Evolutionary conservation across 148 eudicot species (phyloP).

Genomic region (Amaranthus cruentus): DNA sequence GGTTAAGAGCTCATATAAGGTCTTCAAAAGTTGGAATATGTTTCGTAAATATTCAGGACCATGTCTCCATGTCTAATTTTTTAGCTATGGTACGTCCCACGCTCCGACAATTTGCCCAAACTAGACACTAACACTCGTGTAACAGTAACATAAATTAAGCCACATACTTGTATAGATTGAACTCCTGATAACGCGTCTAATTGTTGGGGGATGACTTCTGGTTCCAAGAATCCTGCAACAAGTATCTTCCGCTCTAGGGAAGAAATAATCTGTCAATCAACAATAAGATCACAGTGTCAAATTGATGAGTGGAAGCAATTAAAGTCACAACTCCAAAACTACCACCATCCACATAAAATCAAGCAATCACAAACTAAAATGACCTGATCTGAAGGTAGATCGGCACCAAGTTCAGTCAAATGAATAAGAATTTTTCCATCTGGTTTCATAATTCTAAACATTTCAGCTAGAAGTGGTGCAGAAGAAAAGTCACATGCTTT

Average conservation of each 20-base stretch:
- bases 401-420: slow-evolving; percentile 31
- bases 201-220: slow-evolving; percentile 33
- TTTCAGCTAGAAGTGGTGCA: slow-evolving; percentile 44
- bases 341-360: background rate
- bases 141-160: background rate
- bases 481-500: slow-evolving; percentile 55
- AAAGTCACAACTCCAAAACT: background rate
- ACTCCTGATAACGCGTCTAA: slow-evolving; percentile 32
- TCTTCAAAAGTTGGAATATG: no score
- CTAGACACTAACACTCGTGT: no score
- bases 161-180: slow-evolving; percentile 46
- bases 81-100: no score
- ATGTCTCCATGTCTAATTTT: no score
- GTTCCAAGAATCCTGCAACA: slow-evolving; percentile 68
- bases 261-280: slow-evolving; percentile 43
- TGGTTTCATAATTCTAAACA: slow-evolving; percentile 68
- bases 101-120: no score
- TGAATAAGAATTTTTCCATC: slow-evolving; percentile 61
- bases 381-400: slow-evolving; percentile 32
- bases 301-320: background rate
- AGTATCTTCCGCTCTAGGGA: slow-evolving; percentile 60
- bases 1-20: no score
- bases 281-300: background rate
- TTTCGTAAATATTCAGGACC: no score
- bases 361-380: slow-evolving; percentile 17